A percentile compares a stretch with the other conserved stretches of the same genome.
These are phyloP conservation scores for Calonectria crousiana DNA, from an alignment of 2,329 filamentous ascomycete species.

Conservation along the genomic window DNA sequence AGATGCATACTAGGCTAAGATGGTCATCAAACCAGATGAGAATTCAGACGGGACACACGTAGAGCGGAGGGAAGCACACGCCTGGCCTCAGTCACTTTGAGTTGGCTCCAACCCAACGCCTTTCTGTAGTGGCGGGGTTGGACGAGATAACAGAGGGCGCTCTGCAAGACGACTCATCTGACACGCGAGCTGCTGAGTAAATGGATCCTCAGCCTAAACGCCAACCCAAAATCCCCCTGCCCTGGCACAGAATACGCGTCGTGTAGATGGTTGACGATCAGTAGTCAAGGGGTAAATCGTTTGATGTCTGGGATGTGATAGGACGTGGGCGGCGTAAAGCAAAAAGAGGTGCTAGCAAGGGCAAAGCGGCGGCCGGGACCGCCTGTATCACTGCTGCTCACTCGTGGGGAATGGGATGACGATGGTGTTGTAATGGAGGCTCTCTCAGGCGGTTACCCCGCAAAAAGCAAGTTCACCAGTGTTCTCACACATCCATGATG, in stretches of 20 bases:
- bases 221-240: background rate
- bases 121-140: background rate
- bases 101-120: background rate
- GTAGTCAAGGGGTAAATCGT: background rate
- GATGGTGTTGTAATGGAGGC: conserved; percentile 5
- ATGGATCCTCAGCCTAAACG: background rate
- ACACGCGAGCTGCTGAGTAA: conserved; percentile 24
- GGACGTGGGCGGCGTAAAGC: conserved; percentile 6
- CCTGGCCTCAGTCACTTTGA: background rate
- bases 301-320: conserved; percentile 3
- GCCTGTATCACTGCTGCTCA: background rate
- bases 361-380: conserved; percentile 4
- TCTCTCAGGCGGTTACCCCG: conserved; percentile 9
- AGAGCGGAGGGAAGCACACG: background rate
- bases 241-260: conserved; percentile 2
- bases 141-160: conserved; percentile 17
- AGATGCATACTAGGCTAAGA: conserved; percentile 15
- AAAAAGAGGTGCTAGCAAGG: conserved; percentile 9
- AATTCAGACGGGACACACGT: background rate
- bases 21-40: background rate
- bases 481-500: conserved; percentile 7
- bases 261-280: conserved; percentile 5
- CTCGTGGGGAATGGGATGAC: conserved; percentile 14
- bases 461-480: conserved; percentile 15
- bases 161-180: conserved; percentile 33